A percentile compares a stretch with the other conserved stretches of the same genome.
Conservation (phyloP, 192 early-diverging fungal genomes). For the Backusella circina region DNA sequence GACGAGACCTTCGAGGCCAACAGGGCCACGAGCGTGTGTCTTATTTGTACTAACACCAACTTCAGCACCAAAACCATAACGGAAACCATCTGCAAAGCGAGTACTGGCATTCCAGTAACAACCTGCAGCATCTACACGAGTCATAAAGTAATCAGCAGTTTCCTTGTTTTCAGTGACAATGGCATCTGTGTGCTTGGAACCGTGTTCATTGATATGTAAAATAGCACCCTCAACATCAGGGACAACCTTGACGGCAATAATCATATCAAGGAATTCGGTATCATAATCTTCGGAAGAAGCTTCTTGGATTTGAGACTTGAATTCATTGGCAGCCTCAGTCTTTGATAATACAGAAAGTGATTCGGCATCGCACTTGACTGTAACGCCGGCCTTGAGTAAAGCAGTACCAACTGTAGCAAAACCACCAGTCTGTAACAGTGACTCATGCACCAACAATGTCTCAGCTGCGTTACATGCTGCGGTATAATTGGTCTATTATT, state of each 20-base stretch:
- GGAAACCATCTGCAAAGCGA: conserved; percentile 97
- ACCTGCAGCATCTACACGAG: conserved; percentile 92
- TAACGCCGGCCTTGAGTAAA: conserved; percentile 58
- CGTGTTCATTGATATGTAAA: conserved; percentile 89
- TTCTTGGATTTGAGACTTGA: conserved; percentile 21
- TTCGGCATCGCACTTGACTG: conserved; percentile 56
- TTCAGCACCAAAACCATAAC: conserved; percentile 98
- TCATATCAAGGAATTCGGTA: conserved; percentile 89
- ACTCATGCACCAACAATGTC: conserved; percentile 81
- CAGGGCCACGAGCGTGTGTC: conserved; percentile 97
- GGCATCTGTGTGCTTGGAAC: conserved; percentile 93
- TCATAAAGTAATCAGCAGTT: conserved; percentile 84
- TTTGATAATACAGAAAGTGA: conserved; percentile 36
- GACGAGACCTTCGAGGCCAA: conserved; percentile 94
- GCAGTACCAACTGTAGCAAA: conserved; percentile 54
- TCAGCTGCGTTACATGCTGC: conserved; percentile 97
- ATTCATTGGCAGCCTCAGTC: conserved; percentile 8
- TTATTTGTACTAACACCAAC: conserved; percentile 99
- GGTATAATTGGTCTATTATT: conserved; percentile 72
- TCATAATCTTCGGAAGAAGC: conserved; percentile 68
- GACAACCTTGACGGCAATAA: conserved; percentile 82
- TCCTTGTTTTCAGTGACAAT: conserved; percentile 82
- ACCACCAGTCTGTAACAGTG: conserved; percentile 35
- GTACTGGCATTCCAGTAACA: conserved; percentile 97
- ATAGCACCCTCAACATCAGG: conserved; percentile 74